Percentiles rank a stretch among this genome's conserved stretches.
These are phyloP conservation scores for Backusella psychrophila DNA, from an alignment of 192 early-diverging fungal genomes.

Conservation along the genomic window DNA sequence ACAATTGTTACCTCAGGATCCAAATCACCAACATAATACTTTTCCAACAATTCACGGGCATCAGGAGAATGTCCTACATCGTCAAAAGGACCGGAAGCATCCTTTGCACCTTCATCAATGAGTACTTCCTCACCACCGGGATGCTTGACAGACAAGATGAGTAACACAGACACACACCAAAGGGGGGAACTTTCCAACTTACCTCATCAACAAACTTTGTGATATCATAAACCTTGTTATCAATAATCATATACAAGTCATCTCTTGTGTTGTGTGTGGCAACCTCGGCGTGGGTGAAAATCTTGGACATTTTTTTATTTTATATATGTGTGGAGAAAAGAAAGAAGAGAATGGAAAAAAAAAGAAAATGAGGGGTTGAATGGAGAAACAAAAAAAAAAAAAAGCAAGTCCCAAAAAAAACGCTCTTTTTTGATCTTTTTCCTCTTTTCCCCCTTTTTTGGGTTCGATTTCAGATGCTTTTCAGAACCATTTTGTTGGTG, in stretches of 20 bases:
- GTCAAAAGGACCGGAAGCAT: slow-evolving; percentile 93
- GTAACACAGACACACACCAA: not conserved
- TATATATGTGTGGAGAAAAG: not conserved
- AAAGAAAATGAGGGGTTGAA: not conserved
- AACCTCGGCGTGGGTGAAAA: slow-evolving; percentile 44
- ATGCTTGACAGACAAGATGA: slow-evolving; percentile 56
- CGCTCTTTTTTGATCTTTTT: not conserved
- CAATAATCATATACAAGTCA: slow-evolving; percentile 81
- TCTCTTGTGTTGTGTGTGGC: slow-evolving; percentile 64
- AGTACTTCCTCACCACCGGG: slow-evolving; percentile 98
- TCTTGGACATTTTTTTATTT: not conserved
- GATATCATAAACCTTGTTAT: slow-evolving; percentile 79
- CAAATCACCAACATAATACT: slow-evolving; percentile 73
- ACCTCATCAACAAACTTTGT: slow-evolving; percentile 79
- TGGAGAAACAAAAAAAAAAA: not conserved
- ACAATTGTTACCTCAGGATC: slow-evolving; percentile 44
- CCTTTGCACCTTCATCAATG: slow-evolving; percentile 85
- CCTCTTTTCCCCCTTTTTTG: not conserved
- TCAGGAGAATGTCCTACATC: slow-evolving; percentile 98
- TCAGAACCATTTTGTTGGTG: not conserved
- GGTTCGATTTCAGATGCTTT: not conserved
- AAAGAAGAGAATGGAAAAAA: not conserved
- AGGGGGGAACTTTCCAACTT: not conserved
- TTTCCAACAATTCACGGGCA: slow-evolving; percentile 81
- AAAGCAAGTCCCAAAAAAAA: not conserved